Conservation (phyloP, 805 yeast species). For the Candida piceae region DNA sequence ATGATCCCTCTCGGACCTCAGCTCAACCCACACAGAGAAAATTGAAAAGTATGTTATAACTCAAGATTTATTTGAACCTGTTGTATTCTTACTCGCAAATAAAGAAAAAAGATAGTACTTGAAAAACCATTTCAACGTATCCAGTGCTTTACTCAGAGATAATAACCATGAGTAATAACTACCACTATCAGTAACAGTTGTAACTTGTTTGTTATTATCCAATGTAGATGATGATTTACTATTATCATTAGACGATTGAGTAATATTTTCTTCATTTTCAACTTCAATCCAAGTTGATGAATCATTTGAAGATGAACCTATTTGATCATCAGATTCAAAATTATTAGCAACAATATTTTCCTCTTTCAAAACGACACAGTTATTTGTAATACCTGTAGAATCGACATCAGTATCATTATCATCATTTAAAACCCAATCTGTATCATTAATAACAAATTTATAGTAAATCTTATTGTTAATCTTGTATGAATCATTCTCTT, state of each 20-base stretch:
- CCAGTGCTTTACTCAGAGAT: constrained; percentile 9
- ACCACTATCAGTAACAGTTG: background rate
- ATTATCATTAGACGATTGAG: background rate
- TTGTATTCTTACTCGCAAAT: constrained; percentile 7
- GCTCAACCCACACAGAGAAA: too few relatives aligned
- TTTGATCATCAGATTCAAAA: constrained; percentile 1
- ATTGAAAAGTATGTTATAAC: too few relatives aligned
- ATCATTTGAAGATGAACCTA: constrained; percentile 3
- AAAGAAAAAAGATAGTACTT: constrained; percentile 14
- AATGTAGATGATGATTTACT: too few relatives aligned
- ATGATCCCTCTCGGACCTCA: too few relatives aligned
- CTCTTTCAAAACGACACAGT: constrained; percentile 10
- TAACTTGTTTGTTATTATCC: background rate
- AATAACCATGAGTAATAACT: constrained; percentile 16
- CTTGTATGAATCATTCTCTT: background rate
- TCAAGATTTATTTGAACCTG: background rate
- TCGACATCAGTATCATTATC: constrained; percentile 20
- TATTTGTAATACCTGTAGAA: constrained; percentile 23
- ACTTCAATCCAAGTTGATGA: constrained; percentile 15
- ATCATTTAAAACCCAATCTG: constrained; percentile 25
- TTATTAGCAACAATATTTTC: background rate
- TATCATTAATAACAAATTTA: constrained; percentile 26
- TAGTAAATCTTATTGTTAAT: constrained; percentile 18
- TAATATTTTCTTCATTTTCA: constrained; percentile 5
- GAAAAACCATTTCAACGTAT: constrained; percentile 20